Evolutionary conservation across 2,329 filamentous ascomycete genomes (phyloP), one percentile per base, ranked within the genome.

Genomic region (Calonectria hawksworthii): DNA sequence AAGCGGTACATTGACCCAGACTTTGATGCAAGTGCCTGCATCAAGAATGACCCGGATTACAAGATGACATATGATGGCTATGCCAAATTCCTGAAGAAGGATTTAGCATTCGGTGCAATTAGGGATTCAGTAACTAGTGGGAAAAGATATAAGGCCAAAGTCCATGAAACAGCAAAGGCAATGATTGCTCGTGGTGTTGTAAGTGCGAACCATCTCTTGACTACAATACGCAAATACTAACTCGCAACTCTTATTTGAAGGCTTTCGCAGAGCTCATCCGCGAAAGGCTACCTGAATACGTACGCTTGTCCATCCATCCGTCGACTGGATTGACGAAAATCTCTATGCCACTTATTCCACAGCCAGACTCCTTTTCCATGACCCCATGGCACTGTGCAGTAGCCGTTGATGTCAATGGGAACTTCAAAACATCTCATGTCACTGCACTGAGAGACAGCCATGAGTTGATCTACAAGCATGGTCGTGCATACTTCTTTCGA

Each of bases 311-410:
- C 4, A 51, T 51, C 47, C 47, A 51, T 18, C 71, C 71, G 1
- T 75, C 70, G 23, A 70, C 54, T 21, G 69, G 65, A n/a, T 26
- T 51, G 51, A 75, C 70, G 56, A 75, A 75, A 67, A 70, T 75
- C 23, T 75, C 74, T 2, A 73, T 75, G 70, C 70, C 70, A 11
- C 38, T 75, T 18, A 75, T 73, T 36, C 70, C 74, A n/a, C 70
- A 73, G 52, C 59, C 70, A 11, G 51, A 73, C 28, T 75, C 70
- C 56, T 72, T 73, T 26, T 75, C 70, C 65, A 75, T 70, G 70
- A 75, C 74, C n/a, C 74, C 70, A 6, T 75, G 74, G 74, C 74
- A 75, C 52, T 75, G 74, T 18, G 69, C 73, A 6, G 73, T 75
- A 23, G 73, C 73, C 26, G 73, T 75, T 13, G 73, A 75, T 59